Conservation (phyloP, 2,329 filamentous ascomycete genomes). For the Epichloe gansuensis region DNA sequence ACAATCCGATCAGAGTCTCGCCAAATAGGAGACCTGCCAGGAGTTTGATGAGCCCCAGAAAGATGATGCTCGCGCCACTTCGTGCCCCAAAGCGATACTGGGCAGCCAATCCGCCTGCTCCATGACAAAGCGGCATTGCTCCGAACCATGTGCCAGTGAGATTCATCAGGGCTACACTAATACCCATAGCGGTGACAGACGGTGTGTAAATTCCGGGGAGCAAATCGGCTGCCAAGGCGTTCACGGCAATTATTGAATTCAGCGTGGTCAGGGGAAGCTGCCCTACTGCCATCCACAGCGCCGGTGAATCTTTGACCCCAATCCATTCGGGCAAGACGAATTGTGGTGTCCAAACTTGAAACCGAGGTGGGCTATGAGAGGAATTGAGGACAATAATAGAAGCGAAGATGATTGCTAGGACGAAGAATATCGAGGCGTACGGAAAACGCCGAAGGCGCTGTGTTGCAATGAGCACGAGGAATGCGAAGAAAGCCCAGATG, state of each 20-base stretch:
- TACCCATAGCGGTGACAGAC: slow-evolving; percentile 61
- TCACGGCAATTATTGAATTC: slow-evolving; percentile 84
- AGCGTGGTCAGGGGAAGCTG: slow-evolving; percentile 90
- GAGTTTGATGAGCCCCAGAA: slow-evolving; percentile 67
- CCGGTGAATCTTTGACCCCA: slow-evolving; percentile 14
- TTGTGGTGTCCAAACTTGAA: slow-evolving; percentile 48
- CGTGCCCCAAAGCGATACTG: slow-evolving; percentile 87
- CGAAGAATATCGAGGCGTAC: slow-evolving; percentile 63
- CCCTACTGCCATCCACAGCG: slow-evolving; percentile 55
- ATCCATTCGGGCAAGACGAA: slow-evolving; percentile 25
- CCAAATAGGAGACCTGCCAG: slow-evolving; percentile 64
- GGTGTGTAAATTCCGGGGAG: slow-evolving; percentile 56
- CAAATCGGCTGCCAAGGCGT: slow-evolving; percentile 64
- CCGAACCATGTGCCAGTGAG: slow-evolving; percentile 80
- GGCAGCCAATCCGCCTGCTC: slow-evolving; percentile 78
- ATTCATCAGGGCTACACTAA: slow-evolving; percentile 78
- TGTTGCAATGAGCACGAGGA: slow-evolving; percentile 56
- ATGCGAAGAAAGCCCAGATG: slow-evolving; percentile 62
- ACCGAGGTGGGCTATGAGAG: slow-evolving; percentile 30
- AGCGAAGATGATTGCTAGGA: slow-evolving; percentile 55
- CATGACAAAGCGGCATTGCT: slow-evolving; percentile 91
- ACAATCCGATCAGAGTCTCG: slow-evolving; percentile 55
- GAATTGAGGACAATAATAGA: slow-evolving; percentile 23
- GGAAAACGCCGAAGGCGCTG: slow-evolving; percentile 56
- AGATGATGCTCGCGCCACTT: slow-evolving; percentile 69